These are phyloP conservation scores for Peronospora belbahrii DNA, from an alignment of 352 stramenopile genomes.

Conservation along the genomic window DNA sequence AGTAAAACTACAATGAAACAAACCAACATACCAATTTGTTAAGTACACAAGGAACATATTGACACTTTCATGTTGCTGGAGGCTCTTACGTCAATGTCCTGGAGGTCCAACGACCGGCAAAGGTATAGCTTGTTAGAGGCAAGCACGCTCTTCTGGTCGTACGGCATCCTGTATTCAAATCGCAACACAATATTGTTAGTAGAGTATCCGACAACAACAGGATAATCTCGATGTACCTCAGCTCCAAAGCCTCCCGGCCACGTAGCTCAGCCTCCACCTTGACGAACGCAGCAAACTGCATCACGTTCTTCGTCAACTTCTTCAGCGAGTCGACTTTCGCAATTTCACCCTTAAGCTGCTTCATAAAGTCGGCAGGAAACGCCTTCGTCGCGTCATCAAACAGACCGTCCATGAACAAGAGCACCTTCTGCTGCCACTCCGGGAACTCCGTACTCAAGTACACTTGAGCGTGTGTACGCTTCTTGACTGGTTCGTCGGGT, in stretches of 20 bases:
- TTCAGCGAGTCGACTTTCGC: slow-evolving; percentile 72
- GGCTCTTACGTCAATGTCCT: slow-evolving; percentile 56
- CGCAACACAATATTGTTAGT: slow-evolving; percentile 8
- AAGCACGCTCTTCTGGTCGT: slow-evolving; percentile 92
- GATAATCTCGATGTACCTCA: slow-evolving; percentile 51
- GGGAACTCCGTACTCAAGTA: slow-evolving; percentile 83
- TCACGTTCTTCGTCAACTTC: slow-evolving; percentile 91
- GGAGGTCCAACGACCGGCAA: slow-evolving; percentile 81
- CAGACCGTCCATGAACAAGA: slow-evolving; percentile 72
- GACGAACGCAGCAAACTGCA: slow-evolving; percentile 96
- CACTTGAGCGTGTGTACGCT: slow-evolving; percentile 81
- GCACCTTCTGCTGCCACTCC: slow-evolving; percentile 78
- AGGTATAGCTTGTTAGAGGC: slow-evolving; percentile 82
- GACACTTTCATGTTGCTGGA: background rate
- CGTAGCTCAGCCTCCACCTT: slow-evolving; percentile 90
- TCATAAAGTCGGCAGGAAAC: slow-evolving; percentile 84
- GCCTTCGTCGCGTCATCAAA: slow-evolving; percentile 52
- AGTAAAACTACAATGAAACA: slow-evolving; percentile 51
- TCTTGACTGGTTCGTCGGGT: slow-evolving; percentile 69
- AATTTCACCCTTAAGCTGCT: slow-evolving; percentile 75
- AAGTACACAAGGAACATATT: background rate
- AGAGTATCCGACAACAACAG: slow-evolving; percentile 1
- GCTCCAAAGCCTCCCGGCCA: slow-evolving; percentile 89
- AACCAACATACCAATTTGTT: no score
- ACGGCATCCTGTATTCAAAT: slow-evolving; percentile 74